Evolutionary conservation across 306 rosid genomes (phyloP).

Genomic region (Biancaea sappan): DNA sequence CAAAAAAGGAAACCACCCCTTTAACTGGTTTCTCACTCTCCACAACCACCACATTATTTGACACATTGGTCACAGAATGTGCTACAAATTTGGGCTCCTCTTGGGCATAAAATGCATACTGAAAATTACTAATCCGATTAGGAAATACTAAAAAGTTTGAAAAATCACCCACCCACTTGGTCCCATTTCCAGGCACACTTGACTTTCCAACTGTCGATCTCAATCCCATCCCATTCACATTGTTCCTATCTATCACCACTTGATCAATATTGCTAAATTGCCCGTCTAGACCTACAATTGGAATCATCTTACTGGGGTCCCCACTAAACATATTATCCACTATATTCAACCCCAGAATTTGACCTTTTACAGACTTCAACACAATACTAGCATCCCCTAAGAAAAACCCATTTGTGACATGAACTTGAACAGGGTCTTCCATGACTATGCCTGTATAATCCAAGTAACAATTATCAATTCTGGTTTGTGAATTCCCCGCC

Average conservation of each 20-base stretch:
- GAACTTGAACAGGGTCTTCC: constrained; percentile 58
- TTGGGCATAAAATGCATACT: constrained; percentile 34
- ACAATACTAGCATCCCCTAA: constrained; percentile 44
- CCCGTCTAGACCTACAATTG: constrained; percentile 40
- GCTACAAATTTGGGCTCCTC: constrained; percentile 35
- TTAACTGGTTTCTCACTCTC: not conserved
- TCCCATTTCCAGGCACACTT: constrained; percentile 39
- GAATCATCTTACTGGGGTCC: constrained; percentile 22
- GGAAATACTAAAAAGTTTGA: constrained; percentile 37
- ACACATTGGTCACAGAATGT: constrained; percentile 44
- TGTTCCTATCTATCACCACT: constrained; percentile 48
- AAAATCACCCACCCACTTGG: constrained; percentile 47
- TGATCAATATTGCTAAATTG: constrained; percentile 38
- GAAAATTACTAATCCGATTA: constrained; percentile 35
- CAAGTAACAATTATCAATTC: constrained; percentile 48
- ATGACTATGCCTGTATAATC: constrained; percentile 47
- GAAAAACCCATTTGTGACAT: constrained; percentile 51
- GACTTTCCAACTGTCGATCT: constrained; percentile 45
- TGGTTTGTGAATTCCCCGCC: constrained; percentile 42
- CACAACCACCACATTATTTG: constrained; percentile 45
- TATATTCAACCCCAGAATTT: constrained; percentile 40
- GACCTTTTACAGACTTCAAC: constrained; percentile 43
- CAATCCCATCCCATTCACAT: constrained; percentile 42
- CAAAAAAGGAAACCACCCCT: too few relatives aligned
- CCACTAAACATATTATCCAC: constrained; percentile 51